Conservation (phyloP, 208 protist genomes). For the Trichomonas vaginalis region DNA sequence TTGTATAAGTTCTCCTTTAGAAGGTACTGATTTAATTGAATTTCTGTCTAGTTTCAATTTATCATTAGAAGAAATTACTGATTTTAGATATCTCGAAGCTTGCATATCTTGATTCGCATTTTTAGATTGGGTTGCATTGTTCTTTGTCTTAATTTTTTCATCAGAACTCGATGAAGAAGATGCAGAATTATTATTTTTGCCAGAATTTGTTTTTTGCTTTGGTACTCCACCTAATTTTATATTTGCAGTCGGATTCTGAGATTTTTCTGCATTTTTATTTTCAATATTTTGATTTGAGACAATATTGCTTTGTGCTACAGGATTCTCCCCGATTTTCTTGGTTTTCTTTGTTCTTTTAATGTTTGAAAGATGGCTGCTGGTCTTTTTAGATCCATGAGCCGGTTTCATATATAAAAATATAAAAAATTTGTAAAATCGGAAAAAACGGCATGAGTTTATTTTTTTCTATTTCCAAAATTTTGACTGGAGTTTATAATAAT, state of each 20-base stretch:
- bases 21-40: background rate
- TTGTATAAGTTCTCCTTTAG: background rate
- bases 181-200: background rate
- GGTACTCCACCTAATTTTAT: no score
- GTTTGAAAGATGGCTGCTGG: background rate
- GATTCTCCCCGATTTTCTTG: background rate
- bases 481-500: no score
- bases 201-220: background rate
- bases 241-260: background rate
- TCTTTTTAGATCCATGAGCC: background rate
- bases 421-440: no score
- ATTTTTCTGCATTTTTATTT: background rate
- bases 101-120: background rate
- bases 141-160: background rate
- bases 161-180: background rate
- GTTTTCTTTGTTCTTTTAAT: background rate
- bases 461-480: no score
- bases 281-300: background rate
- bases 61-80: background rate
- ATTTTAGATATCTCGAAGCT: background rate
- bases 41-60: background rate
- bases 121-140: background rate
- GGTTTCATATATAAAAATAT: no score
- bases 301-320: background rate
- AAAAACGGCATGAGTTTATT: no score